Base-by-base conservation (phyloP, 768 basidiomycete genomes). In the Mycena filopes region DNA sequence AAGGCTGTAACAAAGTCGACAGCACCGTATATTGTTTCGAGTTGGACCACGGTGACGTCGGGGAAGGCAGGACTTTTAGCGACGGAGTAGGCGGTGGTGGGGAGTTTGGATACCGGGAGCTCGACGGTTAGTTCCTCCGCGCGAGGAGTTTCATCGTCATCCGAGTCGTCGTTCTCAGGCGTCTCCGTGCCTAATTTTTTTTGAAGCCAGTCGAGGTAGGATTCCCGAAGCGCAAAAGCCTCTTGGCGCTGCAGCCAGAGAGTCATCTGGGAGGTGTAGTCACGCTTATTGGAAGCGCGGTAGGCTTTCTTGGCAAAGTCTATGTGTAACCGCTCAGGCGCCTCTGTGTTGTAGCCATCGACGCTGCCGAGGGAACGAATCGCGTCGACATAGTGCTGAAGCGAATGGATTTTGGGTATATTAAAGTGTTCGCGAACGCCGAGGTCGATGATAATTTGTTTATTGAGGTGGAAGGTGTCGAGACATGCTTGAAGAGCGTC, bases 251-350 rank as follows among this genome's bases (percentile, higher is more conserved):
- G 65, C 4, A 82, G 70, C 74, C 75, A 78, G 3, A 48, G n/a
- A 0, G 74, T 69, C 81, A 82, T 82, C 47, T 80, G 80, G 31
- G 69, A 55, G 7, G 63, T 48, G 53, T 72, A 73, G 42, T 75
- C 66, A 2, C 66, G 55, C 45, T 68, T 68, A 36, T 75, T 77
- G 21, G 66, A 70, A 3, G 70, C 66, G 31, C 57, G 29, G 28
- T 58, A 58, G 6, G 56, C 56, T 11, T 2, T 38, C 23, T 58
- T 58, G 7, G 56, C 56, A 23, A 71, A 76, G 66, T 81, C n/a
- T n/a, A n/a, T n/a, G n/a, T n/a, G n/a, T n/a, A n/a, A n/a, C n/a
- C n/a, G n/a, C n/a, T n/a, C n/a, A n/a, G n/a, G n/a, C n/a, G n/a
- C n/a, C n/a, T n/a, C n/a, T n/a, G n/a, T n/a, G n/a, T n/a, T n/a